These are phyloP conservation scores for Kodamaea hsintzibuensis DNA, from an alignment of 805 yeast genomes.

Conservation along the genomic window DNA sequence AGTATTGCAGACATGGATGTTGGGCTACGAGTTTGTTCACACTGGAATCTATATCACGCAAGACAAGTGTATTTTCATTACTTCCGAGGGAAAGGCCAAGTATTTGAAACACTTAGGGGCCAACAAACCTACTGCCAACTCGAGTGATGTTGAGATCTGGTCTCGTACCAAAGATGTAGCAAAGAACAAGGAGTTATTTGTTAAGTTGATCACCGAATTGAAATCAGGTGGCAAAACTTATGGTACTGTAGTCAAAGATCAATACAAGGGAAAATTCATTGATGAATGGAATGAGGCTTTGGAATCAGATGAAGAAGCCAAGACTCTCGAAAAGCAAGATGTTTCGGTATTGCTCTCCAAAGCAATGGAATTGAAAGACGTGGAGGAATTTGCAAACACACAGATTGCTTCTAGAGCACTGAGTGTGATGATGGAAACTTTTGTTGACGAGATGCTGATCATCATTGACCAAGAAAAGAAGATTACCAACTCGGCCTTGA, in stretches of 20 bases:
- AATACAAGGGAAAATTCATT: constrained; percentile 79
- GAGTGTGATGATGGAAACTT: constrained; percentile 73
- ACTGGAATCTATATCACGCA: constrained; percentile 69
- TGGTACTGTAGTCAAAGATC: constrained; percentile 75
- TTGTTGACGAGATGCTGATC: constrained; percentile 85
- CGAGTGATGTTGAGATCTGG: constrained; percentile 56
- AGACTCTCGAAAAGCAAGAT: constrained; percentile 15
- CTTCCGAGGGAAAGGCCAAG: constrained; percentile 83
- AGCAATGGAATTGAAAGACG: constrained; percentile 74
- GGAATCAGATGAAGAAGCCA: constrained; percentile 8
- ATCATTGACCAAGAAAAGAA: constrained; percentile 84
- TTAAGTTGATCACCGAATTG: constrained; percentile 52
- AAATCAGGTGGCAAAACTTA: constrained; percentile 43
- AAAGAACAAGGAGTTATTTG: constrained; percentile 67
- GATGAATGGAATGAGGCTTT: constrained; percentile 68
- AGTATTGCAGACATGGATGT: constrained; percentile 83
- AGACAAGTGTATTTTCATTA: constrained; percentile 62
- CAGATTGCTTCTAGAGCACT: constrained; percentile 76
- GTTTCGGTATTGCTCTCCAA: constrained; percentile 48
- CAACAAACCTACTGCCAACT: constrained; percentile 37
- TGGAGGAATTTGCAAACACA: constrained; percentile 65
- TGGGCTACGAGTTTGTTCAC: constrained; percentile 96
- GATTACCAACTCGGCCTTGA: constrained; percentile 68
- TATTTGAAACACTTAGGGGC: constrained; percentile 60
- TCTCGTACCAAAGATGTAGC: constrained; percentile 79